Evolutionary conservation across 495 filamentous ascomycete genomes (phyloP), one percentile per base, ranked within the genome.

Genomic region (Xylaria venustula): DNA sequence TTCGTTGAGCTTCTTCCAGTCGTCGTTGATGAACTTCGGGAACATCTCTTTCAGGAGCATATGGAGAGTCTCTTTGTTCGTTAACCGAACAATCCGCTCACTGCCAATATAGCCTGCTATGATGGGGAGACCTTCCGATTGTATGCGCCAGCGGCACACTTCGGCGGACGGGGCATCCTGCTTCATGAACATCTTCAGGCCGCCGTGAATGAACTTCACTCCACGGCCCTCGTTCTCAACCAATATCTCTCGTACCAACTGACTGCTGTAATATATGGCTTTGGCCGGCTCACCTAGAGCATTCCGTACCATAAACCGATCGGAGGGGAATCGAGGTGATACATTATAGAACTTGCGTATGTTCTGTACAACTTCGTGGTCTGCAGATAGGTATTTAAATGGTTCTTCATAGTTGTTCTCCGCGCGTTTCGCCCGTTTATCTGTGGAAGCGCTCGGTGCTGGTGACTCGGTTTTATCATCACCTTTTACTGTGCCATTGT

Each of bases 151-250:
- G 36, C 86, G 83, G 78, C 92, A 96, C 19, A 93, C 88, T 42
- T 89, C 88, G 44, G 82, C 85, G 25, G 85, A 87, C 64, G 96
- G 93, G 0, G 90, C 89, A 66, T 98, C 93, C 69, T 98, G 94
- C 77, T 93, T 94, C 74, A 98, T 91, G 73, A 97, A 98, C 87
- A 97, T 97, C 77, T 96, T 96, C 26, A 98, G 91, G 61, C 94
- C 94, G 59, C 89, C 92, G 74, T 98, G 94, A 40, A 98, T 88
- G 70, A 98, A 97, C 74, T 92, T 96, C 74, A 98, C 87, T 25
- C 92, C 91, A 14, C 87, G 87, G 23, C 89, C 89, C 72, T 97
- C 91, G 71, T 98, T 98, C 54, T 83, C 74, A 7, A 75, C 77
- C 2, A 98, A 82, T 54, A 98, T 95, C 62, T 90, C 87, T 14